Conservation (phyloP, 352 stramenopile species). For the Globisporangium cylindrosporum region DNA sequence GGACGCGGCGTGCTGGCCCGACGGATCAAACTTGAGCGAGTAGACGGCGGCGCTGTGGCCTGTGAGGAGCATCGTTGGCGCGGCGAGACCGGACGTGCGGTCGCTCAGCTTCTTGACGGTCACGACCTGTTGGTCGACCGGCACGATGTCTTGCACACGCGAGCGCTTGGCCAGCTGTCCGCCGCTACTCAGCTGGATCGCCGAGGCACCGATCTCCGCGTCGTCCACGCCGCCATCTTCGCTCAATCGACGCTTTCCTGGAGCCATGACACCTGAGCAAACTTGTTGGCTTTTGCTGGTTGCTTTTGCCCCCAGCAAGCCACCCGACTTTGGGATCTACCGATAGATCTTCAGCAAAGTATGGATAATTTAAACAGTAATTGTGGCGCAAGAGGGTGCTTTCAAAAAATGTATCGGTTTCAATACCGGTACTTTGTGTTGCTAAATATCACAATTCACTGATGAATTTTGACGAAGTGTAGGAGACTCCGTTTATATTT, state of each 20-base stretch:
- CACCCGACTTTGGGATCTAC: neutral
- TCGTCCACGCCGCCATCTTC: constrained; percentile 14
- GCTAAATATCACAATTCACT: no score
- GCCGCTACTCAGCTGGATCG: constrained; percentile 23
- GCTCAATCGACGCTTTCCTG: constrained; percentile 23
- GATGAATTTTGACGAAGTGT: no score
- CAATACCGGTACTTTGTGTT: no score
- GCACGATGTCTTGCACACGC: constrained; percentile 69
- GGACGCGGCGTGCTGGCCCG: constrained; percentile 65
- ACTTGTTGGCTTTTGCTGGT: neutral
- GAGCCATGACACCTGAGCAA: neutral
- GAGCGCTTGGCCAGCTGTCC: constrained; percentile 62
- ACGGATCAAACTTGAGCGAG: constrained; percentile 79
- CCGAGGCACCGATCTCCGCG: constrained; percentile 12
- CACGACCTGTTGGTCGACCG: constrained; percentile 61
- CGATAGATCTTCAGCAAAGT: neutral
- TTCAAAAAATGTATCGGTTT: no score
- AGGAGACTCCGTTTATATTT: no score
- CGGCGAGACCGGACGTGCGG: constrained; percentile 60
- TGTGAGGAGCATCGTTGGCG: constrained; percentile 78
- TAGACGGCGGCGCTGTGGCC: constrained; percentile 73
- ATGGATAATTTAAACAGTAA: neutral
- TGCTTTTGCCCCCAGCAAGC: neutral
- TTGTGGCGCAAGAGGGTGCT: no score
- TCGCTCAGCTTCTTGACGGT: constrained; percentile 45